Conservation (phyloP, 208 protist genomes). For the Trypanosoma platydactyli region DNA sequence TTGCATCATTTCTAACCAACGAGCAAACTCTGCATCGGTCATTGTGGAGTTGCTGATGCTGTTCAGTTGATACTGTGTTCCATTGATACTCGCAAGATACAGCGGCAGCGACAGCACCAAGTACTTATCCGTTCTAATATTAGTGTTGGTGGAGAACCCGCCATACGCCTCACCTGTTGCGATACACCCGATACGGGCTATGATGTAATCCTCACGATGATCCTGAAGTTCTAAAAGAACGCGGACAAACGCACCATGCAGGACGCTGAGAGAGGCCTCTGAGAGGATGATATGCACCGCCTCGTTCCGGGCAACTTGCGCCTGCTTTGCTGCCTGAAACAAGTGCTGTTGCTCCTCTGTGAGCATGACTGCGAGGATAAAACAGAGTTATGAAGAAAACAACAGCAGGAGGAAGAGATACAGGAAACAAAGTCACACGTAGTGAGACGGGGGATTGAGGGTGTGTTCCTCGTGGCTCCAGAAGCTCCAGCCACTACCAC, state of each 20-base stretch:
- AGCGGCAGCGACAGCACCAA: slow-evolving; percentile 57
- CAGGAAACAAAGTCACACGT: neutral
- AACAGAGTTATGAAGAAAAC: neutral
- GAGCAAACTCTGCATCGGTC: slow-evolving; percentile 60
- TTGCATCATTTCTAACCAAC: slow-evolving; percentile 58
- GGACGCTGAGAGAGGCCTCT: slow-evolving; percentile 24
- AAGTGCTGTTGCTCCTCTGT: slow-evolving; percentile 47
- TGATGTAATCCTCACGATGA: slow-evolving; percentile 62
- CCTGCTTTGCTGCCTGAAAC: slow-evolving; percentile 50
- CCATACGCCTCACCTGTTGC: slow-evolving; percentile 59
- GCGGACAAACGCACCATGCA: slow-evolving; percentile 67
- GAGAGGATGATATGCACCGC: slow-evolving; percentile 54
- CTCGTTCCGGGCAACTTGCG: slow-evolving; percentile 74
- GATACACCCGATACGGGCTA: slow-evolving; percentile 52
- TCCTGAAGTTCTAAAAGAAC: slow-evolving; percentile 68
- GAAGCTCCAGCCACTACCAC: slow-evolving; percentile 3
- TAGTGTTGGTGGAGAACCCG: slow-evolving; percentile 56
- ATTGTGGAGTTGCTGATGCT: slow-evolving; percentile 84
- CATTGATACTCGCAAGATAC: slow-evolving; percentile 58
- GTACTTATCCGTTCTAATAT: slow-evolving; percentile 51
- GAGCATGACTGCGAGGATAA: slow-evolving; percentile 29
- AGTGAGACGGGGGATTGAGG: neutral
- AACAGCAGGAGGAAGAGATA: too few species aligned
- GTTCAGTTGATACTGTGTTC: slow-evolving; percentile 77
- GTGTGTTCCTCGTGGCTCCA: neutral